A percentile compares a stretch with the other conserved stretches of the same genome.
phyloP scores from a whole-genome alignment of 805 yeast species.

The Wickerhamiella qilinensis region DNA sequence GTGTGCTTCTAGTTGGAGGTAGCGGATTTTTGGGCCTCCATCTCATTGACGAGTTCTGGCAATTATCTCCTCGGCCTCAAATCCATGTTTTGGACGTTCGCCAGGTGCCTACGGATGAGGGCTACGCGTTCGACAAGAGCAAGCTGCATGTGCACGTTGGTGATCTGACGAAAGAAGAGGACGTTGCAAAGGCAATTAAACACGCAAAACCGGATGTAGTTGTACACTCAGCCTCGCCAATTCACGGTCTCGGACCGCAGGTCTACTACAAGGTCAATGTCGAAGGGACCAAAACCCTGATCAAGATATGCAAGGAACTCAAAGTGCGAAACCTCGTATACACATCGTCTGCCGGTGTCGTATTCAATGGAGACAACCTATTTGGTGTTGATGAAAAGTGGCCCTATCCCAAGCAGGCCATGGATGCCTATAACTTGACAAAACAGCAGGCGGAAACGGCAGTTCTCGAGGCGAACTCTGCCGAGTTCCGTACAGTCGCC shows the following conservation, averaged over 20 bases:
- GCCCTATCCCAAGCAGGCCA: conserved; percentile 82
- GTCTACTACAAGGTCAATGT: conserved; percentile 84
- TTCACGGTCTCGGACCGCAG: conserved; percentile 72
- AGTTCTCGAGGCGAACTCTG: conserved; percentile 59
- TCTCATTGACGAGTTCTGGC: conserved; percentile 68
- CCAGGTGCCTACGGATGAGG: conserved; percentile 57
- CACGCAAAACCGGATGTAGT: conserved; percentile 51
- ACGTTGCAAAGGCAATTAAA: conserved; percentile 47
- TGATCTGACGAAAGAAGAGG: conserved; percentile 62
- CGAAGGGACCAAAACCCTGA: conserved; percentile 64
- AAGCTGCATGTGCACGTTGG: conserved; percentile 55
- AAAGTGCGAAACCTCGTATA: conserved; percentile 58
- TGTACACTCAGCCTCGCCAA: conserved; percentile 93
- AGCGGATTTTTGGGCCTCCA: conserved; percentile 91
- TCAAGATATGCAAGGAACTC: conserved; percentile 41
- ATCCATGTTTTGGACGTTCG: conserved; percentile 86
- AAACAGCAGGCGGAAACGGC: conserved; percentile 80
- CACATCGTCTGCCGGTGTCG: conserved; percentile 95
- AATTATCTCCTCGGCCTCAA: conserved; percentile 44
- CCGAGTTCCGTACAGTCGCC: conserved; percentile 59
- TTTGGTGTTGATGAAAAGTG: conserved; percentile 84
- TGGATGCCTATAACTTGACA: conserved; percentile 95
- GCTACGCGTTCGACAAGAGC: conserved; percentile 51
- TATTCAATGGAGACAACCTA: conserved; percentile 87
- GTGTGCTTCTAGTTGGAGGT: conserved; percentile 86